These are phyloP conservation scores for Groenewaldozyma tartarivorans DNA, from an alignment of 805 yeast genomes.

Conservation along the genomic window DNA sequence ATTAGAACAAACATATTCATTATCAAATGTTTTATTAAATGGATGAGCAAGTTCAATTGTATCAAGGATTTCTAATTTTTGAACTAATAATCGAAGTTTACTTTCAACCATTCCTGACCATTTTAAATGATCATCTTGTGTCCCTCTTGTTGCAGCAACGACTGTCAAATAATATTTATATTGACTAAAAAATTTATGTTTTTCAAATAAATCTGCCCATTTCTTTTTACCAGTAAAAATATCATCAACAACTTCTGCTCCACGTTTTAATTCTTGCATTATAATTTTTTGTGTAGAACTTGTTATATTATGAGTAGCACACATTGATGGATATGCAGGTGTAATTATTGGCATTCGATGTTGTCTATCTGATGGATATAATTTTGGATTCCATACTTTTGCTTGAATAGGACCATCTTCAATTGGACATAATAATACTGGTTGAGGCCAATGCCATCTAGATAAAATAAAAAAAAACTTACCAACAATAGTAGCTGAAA, in stretches of 20 bases:
- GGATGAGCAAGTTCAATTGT: constrained; percentile 87
- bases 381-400: constrained; percentile 90
- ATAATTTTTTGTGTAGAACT: constrained; percentile 80
- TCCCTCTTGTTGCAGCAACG: constrained; percentile 64
- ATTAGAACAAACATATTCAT: constrained; percentile 37
- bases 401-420: constrained; percentile 97
- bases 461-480: constrained; percentile 79
- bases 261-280: constrained; percentile 69
- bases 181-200: constrained; percentile 71
- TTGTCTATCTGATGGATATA: constrained; percentile 79
- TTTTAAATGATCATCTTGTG: constrained; percentile 72
- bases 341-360: constrained; percentile 98
- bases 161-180: constrained; percentile 84
- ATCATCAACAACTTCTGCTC: constrained; percentile 58
- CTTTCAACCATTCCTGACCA: constrained; percentile 95
- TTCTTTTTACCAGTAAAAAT: constrained; percentile 50
- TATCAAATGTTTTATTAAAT: constrained; percentile 65
- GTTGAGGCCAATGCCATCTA: constrained; percentile 98
- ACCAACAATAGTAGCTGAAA: constrained; percentile 81
- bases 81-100: constrained; percentile 69
- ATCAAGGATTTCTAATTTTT: constrained; percentile 66
- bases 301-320: constrained; percentile 95
- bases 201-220: constrained; percentile 70
- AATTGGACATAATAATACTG: constrained; percentile 81
- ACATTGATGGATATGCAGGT: constrained; percentile 98